Base-by-base conservation (phyloP, 805 yeast genomes). In the Sugiyamaella chiloensis region DNA sequence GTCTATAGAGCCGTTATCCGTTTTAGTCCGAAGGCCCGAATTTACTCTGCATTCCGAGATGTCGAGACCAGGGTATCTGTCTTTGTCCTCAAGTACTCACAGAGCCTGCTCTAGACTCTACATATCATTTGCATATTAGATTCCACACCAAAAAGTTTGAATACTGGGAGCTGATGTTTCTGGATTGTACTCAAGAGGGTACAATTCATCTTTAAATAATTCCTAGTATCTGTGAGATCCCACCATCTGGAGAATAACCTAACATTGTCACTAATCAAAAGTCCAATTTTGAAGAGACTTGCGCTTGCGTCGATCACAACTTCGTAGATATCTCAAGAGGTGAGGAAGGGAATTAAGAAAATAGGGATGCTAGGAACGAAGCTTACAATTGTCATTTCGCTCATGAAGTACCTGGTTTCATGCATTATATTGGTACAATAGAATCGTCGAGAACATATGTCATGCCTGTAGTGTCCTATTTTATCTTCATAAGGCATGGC, bases 281-380 rank as follows among this genome's bases (percentile, higher is more conserved):
- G 27, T 14, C 42, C 42, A 12, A 44, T 37, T 21, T 21, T 44
- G 21, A 19, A 14, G 7, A 27, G 9, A 8, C 45, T 44, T 12
- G 43, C 48, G n/a, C 48, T 44, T 5, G 48, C 48, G 3, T 16
- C 39, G 29, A 26, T 44, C 11, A 23, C 39, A 11, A 44, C 48
- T 12, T 47, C 44, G 4, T 14, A 19, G 48, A 44, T 39, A 19
- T 44, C 19, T 7, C 39, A n/a, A 30, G 48, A 16, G 48, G 39
- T 26, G 48, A 44, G 24, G 48, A 44, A 4, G 8, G 11, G 12
- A 27, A 5, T 16, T 44, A 44, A 14, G 48, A 43, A 17, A 39
- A 44, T 12, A 27, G 20, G 24, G 43, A 20, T 3, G 31, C 26
- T n/a, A 44, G 45, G 11, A 27, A 20, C 8, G 39, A 37, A 5